phyloP scores from a whole-genome alignment of 2,329 filamentous ascomycete genomes.

The Domatiomyces globalis region DNA sequence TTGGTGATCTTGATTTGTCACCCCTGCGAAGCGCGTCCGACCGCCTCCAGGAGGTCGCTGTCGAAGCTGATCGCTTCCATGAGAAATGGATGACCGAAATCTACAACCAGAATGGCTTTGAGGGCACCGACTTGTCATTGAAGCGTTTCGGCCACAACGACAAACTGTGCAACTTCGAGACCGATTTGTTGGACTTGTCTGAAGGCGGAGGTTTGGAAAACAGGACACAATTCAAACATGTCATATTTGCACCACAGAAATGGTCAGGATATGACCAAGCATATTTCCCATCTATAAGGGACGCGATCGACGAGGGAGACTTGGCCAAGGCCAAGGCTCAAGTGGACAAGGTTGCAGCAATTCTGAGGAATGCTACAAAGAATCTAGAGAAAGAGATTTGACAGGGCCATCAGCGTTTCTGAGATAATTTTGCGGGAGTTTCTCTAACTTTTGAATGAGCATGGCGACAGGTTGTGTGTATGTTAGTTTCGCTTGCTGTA shows the following conservation, averaged over 20 bases:
- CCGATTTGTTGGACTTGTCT: conserved; percentile 63
- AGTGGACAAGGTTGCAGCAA: background rate
- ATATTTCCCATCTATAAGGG: conserved; percentile 71
- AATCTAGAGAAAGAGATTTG: background rate
- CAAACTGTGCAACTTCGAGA: conserved; percentile 69
- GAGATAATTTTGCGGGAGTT: too few species aligned
- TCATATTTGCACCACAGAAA: conserved; percentile 69
- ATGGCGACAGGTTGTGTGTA: too few species aligned
- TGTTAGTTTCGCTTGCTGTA: too few species aligned
- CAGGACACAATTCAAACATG: conserved; percentile 84
- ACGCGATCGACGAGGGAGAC: conserved; percentile 58
- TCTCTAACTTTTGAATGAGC: too few species aligned
- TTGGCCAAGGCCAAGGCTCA: conserved; percentile 33
- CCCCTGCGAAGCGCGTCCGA: conserved; percentile 50
- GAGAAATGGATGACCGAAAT: conserved; percentile 59
- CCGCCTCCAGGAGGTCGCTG: conserved; percentile 45
- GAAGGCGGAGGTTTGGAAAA: conserved; percentile 29
- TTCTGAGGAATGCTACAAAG: background rate
- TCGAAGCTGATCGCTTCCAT: conserved; percentile 62
- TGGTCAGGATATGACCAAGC: conserved; percentile 53
- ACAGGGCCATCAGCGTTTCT: too few species aligned
- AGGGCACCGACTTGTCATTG: conserved; percentile 52
- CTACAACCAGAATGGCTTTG: conserved; percentile 58
- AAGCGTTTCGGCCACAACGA: conserved; percentile 64
- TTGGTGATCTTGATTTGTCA: conserved; percentile 37